Evolutionary conservation across 805 yeast genomes (phyloP), one percentile per base, ranked within the genome.

Genomic region (Vanderwaltozyma tropicalis): DNA sequence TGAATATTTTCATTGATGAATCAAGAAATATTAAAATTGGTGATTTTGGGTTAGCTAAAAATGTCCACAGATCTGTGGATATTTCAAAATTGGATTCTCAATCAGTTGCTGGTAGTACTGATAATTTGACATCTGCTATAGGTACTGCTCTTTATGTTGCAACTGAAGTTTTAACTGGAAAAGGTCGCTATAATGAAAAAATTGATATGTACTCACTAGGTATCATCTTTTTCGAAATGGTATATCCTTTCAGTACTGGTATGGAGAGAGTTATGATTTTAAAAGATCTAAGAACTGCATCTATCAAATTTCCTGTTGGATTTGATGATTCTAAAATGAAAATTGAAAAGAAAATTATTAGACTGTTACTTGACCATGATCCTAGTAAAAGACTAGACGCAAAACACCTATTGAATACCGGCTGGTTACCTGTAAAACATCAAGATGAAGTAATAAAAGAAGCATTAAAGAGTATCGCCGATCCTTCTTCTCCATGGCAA

Each of bases 161-260:
- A 0, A 74, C 76, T 14, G 98, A 92, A 55, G 89, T 89, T 0
- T 66, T 83, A 7, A 67, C 72, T 14, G 92, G 92, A 1, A 68
- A 66, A 31, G 80, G 80, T 3, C 66, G 71, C n/a, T 92, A 92
- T 56, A 80, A 89, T 54, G 95, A 84, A 45, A 92, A 92, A 48
- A 94, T 92, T 28, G 99, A 92, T 57, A 80, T 92, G 82, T 92
- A 87, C 56, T 87, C 98, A 0, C 62, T 92, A 29, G 99, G 99
- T 3, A 76, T 92, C 26, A 92, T 92, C 1, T 86, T 92, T 53
- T 92, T 92, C 57, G 98, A 92, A 55, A 92, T 92, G 98, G 73
- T 86, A 21, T 86, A 78, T 55, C 69, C 79, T 1, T 68, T 89
- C 49, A 68, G 69, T n/a, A 92, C 99, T 0, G 88, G 86, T 2